phyloP scores from a whole-genome alignment of 331 rosid species.

The Acacia concinna region DNA sequence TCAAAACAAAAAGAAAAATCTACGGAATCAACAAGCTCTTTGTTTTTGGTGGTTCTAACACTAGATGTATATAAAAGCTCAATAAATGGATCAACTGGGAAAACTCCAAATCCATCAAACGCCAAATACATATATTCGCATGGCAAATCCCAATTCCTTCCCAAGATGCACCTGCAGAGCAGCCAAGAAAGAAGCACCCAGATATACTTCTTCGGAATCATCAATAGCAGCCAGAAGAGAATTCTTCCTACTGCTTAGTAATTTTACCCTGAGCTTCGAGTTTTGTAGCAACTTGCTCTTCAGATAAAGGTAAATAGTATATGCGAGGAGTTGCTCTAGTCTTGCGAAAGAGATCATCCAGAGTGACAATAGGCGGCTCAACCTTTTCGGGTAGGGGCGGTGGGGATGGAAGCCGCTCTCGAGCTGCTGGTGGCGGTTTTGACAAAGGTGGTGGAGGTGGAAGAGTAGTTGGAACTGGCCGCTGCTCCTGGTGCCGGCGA shows the following conservation, averaged over 20 bases:
- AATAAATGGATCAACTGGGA: background rate
- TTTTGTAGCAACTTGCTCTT: slow-evolving; percentile 77
- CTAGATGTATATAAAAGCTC: background rate
- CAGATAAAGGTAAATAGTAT: slow-evolving; percentile 88
- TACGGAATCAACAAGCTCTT: background rate
- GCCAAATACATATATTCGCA: background rate
- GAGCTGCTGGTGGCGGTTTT: slow-evolving; percentile 52
- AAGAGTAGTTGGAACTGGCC: background rate
- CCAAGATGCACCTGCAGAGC: slow-evolving; percentile 41
- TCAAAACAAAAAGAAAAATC: slow-evolving; percentile 4
- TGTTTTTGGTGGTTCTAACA: background rate
- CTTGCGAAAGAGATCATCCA: slow-evolving; percentile 92
- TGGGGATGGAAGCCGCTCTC: slow-evolving; percentile 84
- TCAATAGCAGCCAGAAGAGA: slow-evolving; percentile 21
- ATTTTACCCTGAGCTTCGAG: slow-evolving; percentile 59
- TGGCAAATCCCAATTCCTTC: slow-evolving; percentile 23
- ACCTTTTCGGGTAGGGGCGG: slow-evolving; percentile 68
- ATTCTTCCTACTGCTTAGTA: slow-evolving; percentile 40
- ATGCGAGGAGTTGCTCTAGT: slow-evolving; percentile 89
- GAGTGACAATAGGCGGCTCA: slow-evolving; percentile 80
- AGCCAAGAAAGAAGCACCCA: slow-evolving; percentile 36
- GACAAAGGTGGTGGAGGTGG: slow-evolving; percentile 81
- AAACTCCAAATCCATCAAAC: background rate
- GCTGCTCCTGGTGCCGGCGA: slow-evolving; percentile 2
- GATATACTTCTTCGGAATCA: slow-evolving; percentile 41